These are phyloP conservation scores for Rhizophagus prolifer DNA, from an alignment of 192 early-diverging fungal genomes.

Conservation along the genomic window DNA sequence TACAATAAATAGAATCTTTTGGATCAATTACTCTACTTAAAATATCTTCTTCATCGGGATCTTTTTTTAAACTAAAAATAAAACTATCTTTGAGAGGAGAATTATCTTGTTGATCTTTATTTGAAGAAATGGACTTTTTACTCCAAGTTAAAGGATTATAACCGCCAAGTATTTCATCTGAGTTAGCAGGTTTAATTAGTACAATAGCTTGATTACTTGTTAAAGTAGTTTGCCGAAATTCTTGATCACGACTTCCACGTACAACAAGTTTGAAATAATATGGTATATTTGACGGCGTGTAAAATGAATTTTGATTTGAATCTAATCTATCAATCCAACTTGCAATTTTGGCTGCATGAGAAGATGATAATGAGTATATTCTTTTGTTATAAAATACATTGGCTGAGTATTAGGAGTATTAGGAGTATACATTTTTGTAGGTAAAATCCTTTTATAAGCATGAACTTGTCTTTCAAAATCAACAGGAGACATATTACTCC, in stretches of 20 bases:
- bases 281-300: not conserved
- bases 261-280: constrained; percentile 11
- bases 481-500: not conserved
- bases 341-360: constrained; percentile 10
- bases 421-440: not conserved
- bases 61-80: constrained; percentile 5
- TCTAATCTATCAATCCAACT: constrained; percentile 29
- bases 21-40: constrained; percentile 18
- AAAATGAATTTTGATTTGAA: not conserved
- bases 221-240: constrained; percentile 5
- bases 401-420: not conserved
- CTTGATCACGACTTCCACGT: constrained; percentile 14
- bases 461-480: constrained; percentile 15
- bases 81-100: constrained; percentile 17
- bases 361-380: not conserved
- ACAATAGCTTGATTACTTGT: not conserved
- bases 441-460: constrained; percentile 3
- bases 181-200: constrained; percentile 11
- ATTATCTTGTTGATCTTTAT: constrained; percentile 9
- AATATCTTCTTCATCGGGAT: constrained; percentile 4
- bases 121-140: constrained; percentile 16
- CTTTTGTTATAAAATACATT: not conserved
- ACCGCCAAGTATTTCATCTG: constrained; percentile 13
- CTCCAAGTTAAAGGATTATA: constrained; percentile 26
- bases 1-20: constrained; percentile 21